phyloP scores from a whole-genome alignment of 106 monocot genomes.

The Apostasia shenzhenica region DNA sequence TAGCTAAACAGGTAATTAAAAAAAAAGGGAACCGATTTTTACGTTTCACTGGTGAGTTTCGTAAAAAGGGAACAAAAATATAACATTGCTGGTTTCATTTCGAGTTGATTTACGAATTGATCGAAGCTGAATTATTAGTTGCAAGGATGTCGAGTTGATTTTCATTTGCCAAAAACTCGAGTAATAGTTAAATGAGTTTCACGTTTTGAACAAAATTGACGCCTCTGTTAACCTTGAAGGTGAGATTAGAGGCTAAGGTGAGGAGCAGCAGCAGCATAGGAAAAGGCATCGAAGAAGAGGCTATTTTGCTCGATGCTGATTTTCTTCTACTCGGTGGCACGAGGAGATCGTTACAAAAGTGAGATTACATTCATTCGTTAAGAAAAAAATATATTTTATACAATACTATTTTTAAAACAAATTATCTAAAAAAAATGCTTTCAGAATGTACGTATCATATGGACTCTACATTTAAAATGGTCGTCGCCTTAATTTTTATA shows the following conservation, averaged over 20 bases:
- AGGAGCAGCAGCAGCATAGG: slow-evolving; percentile 31
- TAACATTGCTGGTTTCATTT: no score
- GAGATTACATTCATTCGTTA: not conserved
- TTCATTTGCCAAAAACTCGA: no score
- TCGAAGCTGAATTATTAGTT: no score
- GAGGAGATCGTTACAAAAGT: slow-evolving; percentile 33
- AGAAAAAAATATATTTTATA: not conserved
- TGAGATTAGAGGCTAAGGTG: slow-evolving; percentile 48
- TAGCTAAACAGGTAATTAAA: slow-evolving; percentile 34
- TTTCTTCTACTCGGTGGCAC: slow-evolving; percentile 41
- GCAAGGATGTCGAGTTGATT: no score
- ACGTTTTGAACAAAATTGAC: no score
- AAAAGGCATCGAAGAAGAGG: slow-evolving; percentile 45
- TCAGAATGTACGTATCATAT: no score
- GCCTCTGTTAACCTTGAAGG: slow-evolving; percentile 2
- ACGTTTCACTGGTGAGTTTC: not conserved
- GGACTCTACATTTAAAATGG: no score
- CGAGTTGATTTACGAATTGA: no score
- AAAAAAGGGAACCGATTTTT: not conserved
- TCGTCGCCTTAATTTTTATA: no score
- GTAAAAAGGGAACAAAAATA: no score
- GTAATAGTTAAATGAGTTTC: no score
- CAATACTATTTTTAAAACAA: not conserved
- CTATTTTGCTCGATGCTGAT: slow-evolving; percentile 24
- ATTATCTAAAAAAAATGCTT: no score